phyloP scores from a whole-genome alignment of 2,329 filamentous ascomycete genomes.

The Botryotinia globosa region DNA sequence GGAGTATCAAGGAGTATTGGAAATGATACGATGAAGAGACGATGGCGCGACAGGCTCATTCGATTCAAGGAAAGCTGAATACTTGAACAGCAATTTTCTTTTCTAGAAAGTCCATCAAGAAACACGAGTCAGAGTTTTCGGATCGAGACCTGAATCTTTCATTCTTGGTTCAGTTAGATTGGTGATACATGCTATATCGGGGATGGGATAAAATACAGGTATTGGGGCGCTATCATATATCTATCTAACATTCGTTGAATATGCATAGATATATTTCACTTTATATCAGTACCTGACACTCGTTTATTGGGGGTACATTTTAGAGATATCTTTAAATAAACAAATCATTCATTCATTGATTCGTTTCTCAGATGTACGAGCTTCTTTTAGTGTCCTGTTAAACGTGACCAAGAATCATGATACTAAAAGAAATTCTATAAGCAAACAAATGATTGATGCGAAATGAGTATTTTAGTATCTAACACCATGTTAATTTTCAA shows the following conservation, averaged over 20 bases:
- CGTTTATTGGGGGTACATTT: neutral
- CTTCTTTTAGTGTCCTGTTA: neutral
- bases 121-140: too few species aligned
- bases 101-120: neutral
- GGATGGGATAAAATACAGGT: neutral
- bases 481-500: neutral
- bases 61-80: neutral
- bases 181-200: neutral
- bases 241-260: neutral
- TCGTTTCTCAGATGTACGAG: neutral
- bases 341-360: too few species aligned
- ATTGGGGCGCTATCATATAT: neutral
- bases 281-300: neutral
- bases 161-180: neutral
- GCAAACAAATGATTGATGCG: neutral
- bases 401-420: too few species aligned
- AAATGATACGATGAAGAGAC: neutral
- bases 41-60: neutral
- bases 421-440: rapidly evolving
- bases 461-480: neutral
- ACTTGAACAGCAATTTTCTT: neutral
- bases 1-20: neutral
- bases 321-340: neutral
- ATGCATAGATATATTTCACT: neutral
- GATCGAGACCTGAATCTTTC: neutral